These are phyloP conservation scores for Ophiostoma quercus DNA, from an alignment of 2,329 filamentous ascomycete species.

Conservation along the genomic window DNA sequence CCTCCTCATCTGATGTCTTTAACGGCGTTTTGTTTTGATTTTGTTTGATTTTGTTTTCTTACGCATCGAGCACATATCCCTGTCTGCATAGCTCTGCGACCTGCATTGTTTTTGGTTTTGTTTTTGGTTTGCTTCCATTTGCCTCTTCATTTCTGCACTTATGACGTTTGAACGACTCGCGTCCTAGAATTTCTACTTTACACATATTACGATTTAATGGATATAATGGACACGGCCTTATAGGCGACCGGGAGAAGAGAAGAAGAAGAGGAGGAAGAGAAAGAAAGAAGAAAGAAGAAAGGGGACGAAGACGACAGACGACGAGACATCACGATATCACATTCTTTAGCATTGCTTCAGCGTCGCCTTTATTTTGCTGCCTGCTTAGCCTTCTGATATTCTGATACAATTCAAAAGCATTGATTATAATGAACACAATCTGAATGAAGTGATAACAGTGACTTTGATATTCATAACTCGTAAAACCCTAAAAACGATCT, in stretches of 20 bases:
- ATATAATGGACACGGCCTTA: slow-evolving; percentile 12
- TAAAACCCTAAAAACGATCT: neutral
- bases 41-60: neutral
- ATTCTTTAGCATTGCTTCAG: neutral
- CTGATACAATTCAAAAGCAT: neutral
- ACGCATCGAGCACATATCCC: slow-evolving; percentile 15
- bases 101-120: neutral
- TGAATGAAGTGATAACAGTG: neutral
- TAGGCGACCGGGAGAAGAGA: neutral
- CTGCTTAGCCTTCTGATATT: neutral
- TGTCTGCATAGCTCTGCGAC: slow-evolving; percentile 14
- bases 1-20: slow-evolving; percentile 11
- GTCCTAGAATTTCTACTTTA: neutral
- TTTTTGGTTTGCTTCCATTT: neutral
- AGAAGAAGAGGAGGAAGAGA: neutral
- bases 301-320: neutral
- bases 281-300: no score
- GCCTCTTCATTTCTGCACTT: slow-evolving; percentile 1
- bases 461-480: neutral
- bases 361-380: neutral
- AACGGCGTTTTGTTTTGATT: neutral
- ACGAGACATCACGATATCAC: neutral
- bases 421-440: neutral
- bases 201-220: slow-evolving; percentile 21
- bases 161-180: neutral